Evolutionary conservation across 768 basidiomycete species (phyloP).

Genomic region (Termitomyces sp.): DNA sequence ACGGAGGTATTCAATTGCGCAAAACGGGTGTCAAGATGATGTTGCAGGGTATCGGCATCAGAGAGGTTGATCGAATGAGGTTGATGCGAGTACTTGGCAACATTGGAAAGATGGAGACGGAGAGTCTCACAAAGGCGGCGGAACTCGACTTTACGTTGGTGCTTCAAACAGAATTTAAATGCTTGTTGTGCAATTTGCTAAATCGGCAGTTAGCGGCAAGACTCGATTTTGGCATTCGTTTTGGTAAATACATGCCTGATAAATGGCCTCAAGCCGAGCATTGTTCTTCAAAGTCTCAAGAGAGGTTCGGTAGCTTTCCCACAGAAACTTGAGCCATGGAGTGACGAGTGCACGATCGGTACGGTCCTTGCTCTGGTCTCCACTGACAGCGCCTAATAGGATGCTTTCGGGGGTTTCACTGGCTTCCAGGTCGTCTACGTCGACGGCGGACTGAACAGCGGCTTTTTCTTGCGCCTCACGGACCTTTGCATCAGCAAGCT

Average conservation of each 20-base stretch:
- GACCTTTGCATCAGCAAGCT: slow-evolving; percentile 76
- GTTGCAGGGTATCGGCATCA: slow-evolving; percentile 91
- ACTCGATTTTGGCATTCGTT: not conserved
- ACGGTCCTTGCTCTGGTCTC: slow-evolving; percentile 86
- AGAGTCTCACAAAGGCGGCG: slow-evolving; percentile 94
- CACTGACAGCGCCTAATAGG: slow-evolving; percentile 84
- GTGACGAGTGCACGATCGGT: slow-evolving; percentile 94
- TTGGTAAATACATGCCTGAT: slow-evolving; percentile 60
- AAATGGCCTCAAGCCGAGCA: slow-evolving; percentile 84
- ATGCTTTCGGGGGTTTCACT: slow-evolving; percentile 94
- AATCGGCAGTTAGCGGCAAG: slow-evolving; percentile 1
- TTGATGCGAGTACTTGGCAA: slow-evolving; percentile 93
- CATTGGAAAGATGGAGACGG: slow-evolving; percentile 89
- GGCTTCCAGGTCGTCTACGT: slow-evolving; percentile 94
- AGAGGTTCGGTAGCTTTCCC: slow-evolving; percentile 96
- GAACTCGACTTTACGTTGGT: slow-evolving; percentile 95
- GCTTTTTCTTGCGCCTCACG: slow-evolving; percentile 84
- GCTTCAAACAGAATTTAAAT: slow-evolving; percentile 92
- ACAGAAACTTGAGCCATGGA: slow-evolving; percentile 97
- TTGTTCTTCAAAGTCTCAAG: slow-evolving; percentile 97
- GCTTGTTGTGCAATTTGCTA: slow-evolving; percentile 96
- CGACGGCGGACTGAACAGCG: slow-evolving; percentile 66
- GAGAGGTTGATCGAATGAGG: slow-evolving; percentile 92
- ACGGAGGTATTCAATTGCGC: slow-evolving; percentile 95
- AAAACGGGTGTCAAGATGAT: slow-evolving; percentile 95